Base-by-base conservation (phyloP, 805 yeast genomes). In the Candida boleticola region DNA sequence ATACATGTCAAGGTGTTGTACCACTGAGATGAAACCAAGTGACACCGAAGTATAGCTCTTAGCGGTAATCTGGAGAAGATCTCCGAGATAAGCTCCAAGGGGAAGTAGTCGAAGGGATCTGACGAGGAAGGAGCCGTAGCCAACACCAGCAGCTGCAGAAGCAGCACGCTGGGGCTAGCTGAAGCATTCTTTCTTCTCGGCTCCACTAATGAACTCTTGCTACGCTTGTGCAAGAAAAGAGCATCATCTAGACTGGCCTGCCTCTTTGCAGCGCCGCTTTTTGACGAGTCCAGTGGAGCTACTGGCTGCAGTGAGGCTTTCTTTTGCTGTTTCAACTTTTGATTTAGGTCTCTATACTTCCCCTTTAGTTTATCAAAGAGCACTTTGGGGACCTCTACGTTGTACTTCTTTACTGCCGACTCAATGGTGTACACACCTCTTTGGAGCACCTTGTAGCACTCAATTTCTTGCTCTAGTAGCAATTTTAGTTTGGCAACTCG, bases 401-500 rank as follows among this genome's bases (percentile, higher is more conserved):
- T 40, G 29, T 58, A 54, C 36, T 59, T 54, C n/a, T 50, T 46
- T 17, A 50, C 42, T 0, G 68, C 73, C 9, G 44, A 46, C 19
- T 61, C 63, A 5, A 76, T 63, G n/a, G 50, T 54, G 36, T 58
- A 56, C 2, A 71, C 34, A 0, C 80, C 81, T 22, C 49, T 44
- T 37, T 65, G 68, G 39, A 65, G 57, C 1, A 52, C 50, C 29
- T 60, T 57, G 45, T 63, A 65, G 2, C 79, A 73, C 16, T 67
- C 70, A 1, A 48, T 22, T 2, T 62, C 52, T 17, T 60, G 50
- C 1, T 58, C 57, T 30, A 52, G 41, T 7, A 44, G 40, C 19
- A 45, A 11, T 18, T 63, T 51, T 3, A 74, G 46, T 48, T 75
- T 77, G 2, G 71, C 67, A 3, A 58, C 54, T 27, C 82, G 50